Evolutionary conservation across 352 stramenopile species (phyloP).

Genomic region (Globisporangium nagaii): DNA sequence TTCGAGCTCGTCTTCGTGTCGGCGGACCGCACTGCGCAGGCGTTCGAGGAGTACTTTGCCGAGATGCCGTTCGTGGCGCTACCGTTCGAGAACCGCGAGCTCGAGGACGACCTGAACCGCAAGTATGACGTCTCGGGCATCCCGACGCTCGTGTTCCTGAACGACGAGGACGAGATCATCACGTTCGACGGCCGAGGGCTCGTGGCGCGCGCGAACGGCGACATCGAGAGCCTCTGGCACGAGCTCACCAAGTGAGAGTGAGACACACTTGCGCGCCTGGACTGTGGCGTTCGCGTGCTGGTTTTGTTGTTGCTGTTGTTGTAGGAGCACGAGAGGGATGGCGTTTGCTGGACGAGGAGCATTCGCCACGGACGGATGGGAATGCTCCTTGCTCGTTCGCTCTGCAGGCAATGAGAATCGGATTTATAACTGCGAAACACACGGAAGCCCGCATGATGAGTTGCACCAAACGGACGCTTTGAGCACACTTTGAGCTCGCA

Average conservation of each 20-base stretch:
- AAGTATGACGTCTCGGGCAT: conserved; percentile 86
- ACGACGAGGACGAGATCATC: conserved; percentile 70
- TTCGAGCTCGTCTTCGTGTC: conserved; percentile 91
- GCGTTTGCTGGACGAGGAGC: too few relatives aligned
- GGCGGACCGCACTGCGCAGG: conserved; percentile 61
- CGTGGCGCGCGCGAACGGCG: conserved; percentile 69
- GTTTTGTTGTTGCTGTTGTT: too few relatives aligned
- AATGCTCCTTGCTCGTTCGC: too few relatives aligned
- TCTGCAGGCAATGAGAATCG: too few relatives aligned
- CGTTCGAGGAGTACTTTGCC: conserved; percentile 90
- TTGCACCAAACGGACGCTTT: too few relatives aligned
- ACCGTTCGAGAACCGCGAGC: conserved; percentile 79
- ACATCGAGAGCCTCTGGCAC: conserved; percentile 62
- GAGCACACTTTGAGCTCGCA: too few relatives aligned
- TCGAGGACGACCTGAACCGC: conserved; percentile 63
- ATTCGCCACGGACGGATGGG: too few relatives aligned
- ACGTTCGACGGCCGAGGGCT: conserved; percentile 66
- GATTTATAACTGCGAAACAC: too few relatives aligned
- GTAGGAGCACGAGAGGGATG: too few relatives aligned
- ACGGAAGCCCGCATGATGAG: too few relatives aligned
- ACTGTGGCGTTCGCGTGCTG: too few relatives aligned
- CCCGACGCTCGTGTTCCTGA: conserved; percentile 89
- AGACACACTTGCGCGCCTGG: too few relatives aligned
- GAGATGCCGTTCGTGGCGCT: conserved; percentile 93
- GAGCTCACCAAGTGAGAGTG: conserved; percentile 48